These are phyloP conservation scores for Cyberlindnera maclurae DNA, from an alignment of 805 yeast genomes.

Conservation along the genomic window DNA sequence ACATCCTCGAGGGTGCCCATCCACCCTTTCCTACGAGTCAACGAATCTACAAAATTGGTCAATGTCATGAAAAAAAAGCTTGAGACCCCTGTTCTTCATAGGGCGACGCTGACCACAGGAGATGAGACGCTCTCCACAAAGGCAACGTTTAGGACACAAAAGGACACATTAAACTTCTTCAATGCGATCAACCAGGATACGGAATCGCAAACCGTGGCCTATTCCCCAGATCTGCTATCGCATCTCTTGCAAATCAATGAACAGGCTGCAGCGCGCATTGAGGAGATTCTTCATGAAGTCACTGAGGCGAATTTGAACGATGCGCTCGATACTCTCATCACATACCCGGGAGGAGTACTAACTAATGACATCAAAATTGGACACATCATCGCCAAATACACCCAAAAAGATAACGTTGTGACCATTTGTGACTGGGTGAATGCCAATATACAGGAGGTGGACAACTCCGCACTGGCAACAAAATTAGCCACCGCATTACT, in stretches of 20 bases:
- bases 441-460: slow-evolving; percentile 2
- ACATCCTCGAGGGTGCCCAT: slow-evolving; percentile 3
- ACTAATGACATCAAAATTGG: slow-evolving; percentile 9
- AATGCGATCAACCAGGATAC: slow-evolving; percentile 2
- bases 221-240: background rate
- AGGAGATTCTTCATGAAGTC: background rate
- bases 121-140: background rate
- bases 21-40: slow-evolving; percentile 8
- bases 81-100: slow-evolving; percentile 3
- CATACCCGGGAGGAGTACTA: background rate
- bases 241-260: background rate
- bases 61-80: slow-evolving; percentile 1
- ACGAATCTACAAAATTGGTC: slow-evolving; percentile 3
- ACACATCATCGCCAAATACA: slow-evolving; percentile 1
- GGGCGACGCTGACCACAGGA: slow-evolving; percentile 2
- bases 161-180: slow-evolving; percentile 1
- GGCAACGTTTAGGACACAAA: slow-evolving; percentile 2
- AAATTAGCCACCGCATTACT: background rate
- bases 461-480: slow-evolving; percentile 6
- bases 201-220: background rate
- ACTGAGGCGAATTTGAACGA: background rate
- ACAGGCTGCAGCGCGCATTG: background rate
- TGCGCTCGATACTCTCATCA: background rate
- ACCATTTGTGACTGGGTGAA: slow-evolving; percentile 1
- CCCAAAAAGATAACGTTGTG: background rate